Evolutionary conservation across 169 alveolate genomes (phyloP).

Genomic region (Babesia sp.): DNA sequence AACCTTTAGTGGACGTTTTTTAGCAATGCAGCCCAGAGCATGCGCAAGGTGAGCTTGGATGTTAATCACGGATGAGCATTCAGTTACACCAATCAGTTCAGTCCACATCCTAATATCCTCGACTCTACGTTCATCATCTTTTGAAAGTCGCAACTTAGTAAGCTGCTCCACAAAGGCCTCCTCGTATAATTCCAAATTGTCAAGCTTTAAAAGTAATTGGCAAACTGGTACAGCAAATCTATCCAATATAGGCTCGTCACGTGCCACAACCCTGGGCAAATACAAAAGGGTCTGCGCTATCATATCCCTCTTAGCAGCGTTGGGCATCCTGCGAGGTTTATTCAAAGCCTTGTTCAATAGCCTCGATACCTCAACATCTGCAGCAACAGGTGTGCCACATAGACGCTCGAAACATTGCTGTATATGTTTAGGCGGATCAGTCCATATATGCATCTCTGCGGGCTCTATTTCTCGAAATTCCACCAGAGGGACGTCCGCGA

Average conservation of each 20-base stretch:
- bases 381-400: conserved; percentile 38
- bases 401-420: conserved; percentile 64
- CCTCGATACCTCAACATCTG: conserved; percentile 42
- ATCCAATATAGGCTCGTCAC: conserved; percentile 42
- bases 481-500: conserved; percentile 30
- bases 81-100: background rate
- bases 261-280: conserved; percentile 26
- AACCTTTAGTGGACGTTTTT: conserved; percentile 11
- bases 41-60: conserved; percentile 17
- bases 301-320: background rate
- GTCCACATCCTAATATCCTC: background rate
- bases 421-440: conserved; percentile 62
- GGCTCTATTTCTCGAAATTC: background rate
- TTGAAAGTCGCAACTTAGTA: background rate
- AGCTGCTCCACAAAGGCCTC: conserved; percentile 21
- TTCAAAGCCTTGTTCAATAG: conserved; percentile 23
- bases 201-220: conserved; percentile 25
- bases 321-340: conserved; percentile 14
- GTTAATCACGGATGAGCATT: background rate
- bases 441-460: background rate
- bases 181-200: conserved; percentile 37
- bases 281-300: conserved; percentile 48
- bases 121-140: background rate
- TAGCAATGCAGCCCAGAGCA: background rate
- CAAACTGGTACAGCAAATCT: conserved; percentile 44